phyloP scores from a whole-genome alignment of 768 basidiomycete species.

The Tylopilus plumbeoviolaceoides region DNA sequence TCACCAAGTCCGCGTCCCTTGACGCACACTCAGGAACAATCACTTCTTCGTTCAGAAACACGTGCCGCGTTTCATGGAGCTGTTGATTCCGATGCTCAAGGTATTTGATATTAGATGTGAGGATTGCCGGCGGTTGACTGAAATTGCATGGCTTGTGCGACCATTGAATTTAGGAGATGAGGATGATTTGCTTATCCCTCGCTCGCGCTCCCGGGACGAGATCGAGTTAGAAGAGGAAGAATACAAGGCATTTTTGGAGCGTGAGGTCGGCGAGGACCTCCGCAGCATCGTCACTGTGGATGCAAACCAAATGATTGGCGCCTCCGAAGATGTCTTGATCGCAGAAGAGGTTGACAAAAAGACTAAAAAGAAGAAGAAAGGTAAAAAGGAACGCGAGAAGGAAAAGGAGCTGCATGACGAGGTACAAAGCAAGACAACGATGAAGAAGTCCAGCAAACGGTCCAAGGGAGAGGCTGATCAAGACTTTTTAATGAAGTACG shows the following conservation, averaged over 20 bases:
- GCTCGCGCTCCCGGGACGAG: slow-evolving; percentile 79
- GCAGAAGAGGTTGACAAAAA: slow-evolving; percentile 25
- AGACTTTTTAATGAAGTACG: slow-evolving; percentile 88
- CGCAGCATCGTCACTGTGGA: slow-evolving; percentile 60
- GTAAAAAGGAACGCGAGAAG: slow-evolving; percentile 30
- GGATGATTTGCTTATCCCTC: slow-evolving; percentile 66
- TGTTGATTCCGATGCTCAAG: slow-evolving; percentile 14
- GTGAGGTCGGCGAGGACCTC: slow-evolving; percentile 77
- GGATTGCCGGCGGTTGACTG: not conserved
- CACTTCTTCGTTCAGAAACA: slow-evolving; percentile 70
- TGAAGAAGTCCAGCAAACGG: slow-evolving; percentile 18
- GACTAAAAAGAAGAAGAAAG: slow-evolving; percentile 34
- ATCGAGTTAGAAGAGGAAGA: slow-evolving; percentile 76
- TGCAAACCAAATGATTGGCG: slow-evolving; percentile 6
- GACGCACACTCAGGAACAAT: slow-evolving; percentile 80
- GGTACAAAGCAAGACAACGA: slow-evolving; percentile 21
- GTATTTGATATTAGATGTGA: slow-evolving; percentile 2
- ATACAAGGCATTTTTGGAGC: slow-evolving; percentile 76
- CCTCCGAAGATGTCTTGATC: slow-evolving; percentile 24
- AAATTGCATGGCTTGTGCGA: not conserved
- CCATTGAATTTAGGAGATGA: slow-evolving; percentile 42
- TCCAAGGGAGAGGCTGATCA: slow-evolving; percentile 67
- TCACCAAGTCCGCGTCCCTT: slow-evolving; percentile 54
- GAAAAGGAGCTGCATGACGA: slow-evolving; percentile 27
- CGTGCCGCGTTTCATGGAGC: slow-evolving; percentile 75